These are phyloP conservation scores for Debaryomyces castellii DNA, from an alignment of 805 yeast genomes.

Conservation along the genomic window DNA sequence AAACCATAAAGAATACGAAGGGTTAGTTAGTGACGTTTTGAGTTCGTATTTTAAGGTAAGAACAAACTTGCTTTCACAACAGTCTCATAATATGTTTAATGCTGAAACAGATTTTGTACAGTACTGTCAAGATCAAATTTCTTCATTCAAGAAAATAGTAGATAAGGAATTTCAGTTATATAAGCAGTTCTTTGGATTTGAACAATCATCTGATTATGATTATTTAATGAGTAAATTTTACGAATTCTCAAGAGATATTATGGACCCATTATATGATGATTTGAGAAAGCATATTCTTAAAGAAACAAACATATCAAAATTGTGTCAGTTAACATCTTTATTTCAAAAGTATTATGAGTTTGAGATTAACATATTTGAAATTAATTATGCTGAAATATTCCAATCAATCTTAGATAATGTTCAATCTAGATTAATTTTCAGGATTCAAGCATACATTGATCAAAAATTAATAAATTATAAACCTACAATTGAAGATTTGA, in stretches of 20 bases:
- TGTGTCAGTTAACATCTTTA: constrained; percentile 75
- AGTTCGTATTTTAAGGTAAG: constrained; percentile 63
- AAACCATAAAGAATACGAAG: constrained; percentile 55
- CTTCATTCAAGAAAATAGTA: constrained; percentile 58
- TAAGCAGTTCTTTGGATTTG: constrained; percentile 44
- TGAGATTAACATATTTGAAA: constrained; percentile 43
- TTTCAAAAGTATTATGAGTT: constrained; percentile 66
- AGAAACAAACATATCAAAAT: constrained; percentile 62
- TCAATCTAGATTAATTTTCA: constrained; percentile 77
- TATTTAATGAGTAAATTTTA: constrained; percentile 35
- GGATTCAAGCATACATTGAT: constrained; percentile 73
- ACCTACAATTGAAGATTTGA: constrained; percentile 68
- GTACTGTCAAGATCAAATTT: constrained; percentile 59
- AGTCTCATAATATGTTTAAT: neutral
- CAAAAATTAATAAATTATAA: constrained; percentile 63
- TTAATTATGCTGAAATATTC: constrained; percentile 60
- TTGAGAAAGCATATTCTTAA: constrained; percentile 65
- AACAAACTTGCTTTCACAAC: constrained; percentile 37
- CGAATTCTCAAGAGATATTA: constrained; percentile 58
- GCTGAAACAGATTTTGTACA: constrained; percentile 47
- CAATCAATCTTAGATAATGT: constrained; percentile 73
- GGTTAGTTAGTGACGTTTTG: constrained; percentile 65
- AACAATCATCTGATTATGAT: constrained; percentile 6
- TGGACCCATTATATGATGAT: constrained; percentile 77
- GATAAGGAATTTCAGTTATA: constrained; percentile 64